These are phyloP conservation scores for Aspergillus heteromorphus DNA, from an alignment of 495 filamentous ascomycete genomes.

Conservation along the genomic window DNA sequence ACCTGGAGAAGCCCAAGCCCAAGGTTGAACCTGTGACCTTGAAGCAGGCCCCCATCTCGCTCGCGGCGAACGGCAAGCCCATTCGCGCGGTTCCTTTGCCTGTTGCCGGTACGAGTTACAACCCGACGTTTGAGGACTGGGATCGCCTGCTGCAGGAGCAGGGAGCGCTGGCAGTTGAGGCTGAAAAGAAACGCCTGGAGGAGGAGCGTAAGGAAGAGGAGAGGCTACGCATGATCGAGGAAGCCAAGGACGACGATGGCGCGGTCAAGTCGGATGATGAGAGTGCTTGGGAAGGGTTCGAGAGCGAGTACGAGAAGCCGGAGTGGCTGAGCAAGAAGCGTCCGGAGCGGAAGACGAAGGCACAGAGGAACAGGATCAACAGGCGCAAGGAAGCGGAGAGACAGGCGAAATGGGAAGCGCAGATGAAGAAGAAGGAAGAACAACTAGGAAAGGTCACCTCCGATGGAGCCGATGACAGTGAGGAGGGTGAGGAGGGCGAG, in stretches of 20 bases:
- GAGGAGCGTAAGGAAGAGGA: slow-evolving; percentile 60
- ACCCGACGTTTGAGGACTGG: slow-evolving; percentile 82
- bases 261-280: slow-evolving; percentile 74
- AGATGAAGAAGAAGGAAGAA: slow-evolving; percentile 61
- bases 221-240: slow-evolving; percentile 43
- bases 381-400: slow-evolving; percentile 82
- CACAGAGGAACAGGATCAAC: slow-evolving; percentile 80
- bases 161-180: slow-evolving; percentile 70
- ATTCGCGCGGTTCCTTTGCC: slow-evolving; percentile 76
- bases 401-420: slow-evolving; percentile 60
- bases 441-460: too few relatives aligned
- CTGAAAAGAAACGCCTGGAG: slow-evolving; percentile 70
- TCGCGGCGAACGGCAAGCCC: slow-evolving; percentile 69
- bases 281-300: slow-evolving; percentile 81
- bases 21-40: slow-evolving; percentile 72
- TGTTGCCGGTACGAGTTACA: slow-evolving; percentile 80
- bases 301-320: slow-evolving; percentile 60
- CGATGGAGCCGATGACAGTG: slow-evolving; percentile 51
- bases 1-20: slow-evolving; percentile 56
- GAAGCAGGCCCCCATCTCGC: slow-evolving; percentile 68
- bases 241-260: slow-evolving; percentile 61
- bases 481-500: slow-evolving; percentile 56
- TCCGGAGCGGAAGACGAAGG: slow-evolving; percentile 75
- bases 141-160: slow-evolving; percentile 65
- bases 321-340: slow-evolving; percentile 64